Evolutionary conservation across 2,329 filamentous ascomycete genomes (phyloP).

Genomic region (Neopestalotiopsis sp.): DNA sequence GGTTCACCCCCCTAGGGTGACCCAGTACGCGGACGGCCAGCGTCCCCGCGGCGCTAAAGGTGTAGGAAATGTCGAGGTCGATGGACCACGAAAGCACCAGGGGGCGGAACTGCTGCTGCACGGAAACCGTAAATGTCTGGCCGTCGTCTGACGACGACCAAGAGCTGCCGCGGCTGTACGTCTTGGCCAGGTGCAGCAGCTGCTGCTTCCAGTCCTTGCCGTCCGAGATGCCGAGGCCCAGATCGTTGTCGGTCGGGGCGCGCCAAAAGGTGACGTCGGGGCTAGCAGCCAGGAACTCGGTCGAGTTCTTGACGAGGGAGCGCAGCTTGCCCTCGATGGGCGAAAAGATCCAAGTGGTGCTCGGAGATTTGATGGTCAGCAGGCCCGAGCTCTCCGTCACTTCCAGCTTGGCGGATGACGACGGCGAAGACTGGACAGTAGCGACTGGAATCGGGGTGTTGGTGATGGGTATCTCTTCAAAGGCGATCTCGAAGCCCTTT

Average conservation of each 20-base stretch:
- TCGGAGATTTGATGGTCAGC: constrained; percentile 29
- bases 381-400: constrained; percentile 29
- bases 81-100: constrained; percentile 67
- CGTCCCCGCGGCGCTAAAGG: constrained; percentile 50
- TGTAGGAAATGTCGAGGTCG: constrained; percentile 57
- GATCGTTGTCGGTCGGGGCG: constrained; percentile 70
- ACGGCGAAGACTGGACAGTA: background rate
- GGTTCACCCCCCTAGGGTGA: constrained; percentile 50
- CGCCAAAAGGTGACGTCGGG: constrained; percentile 57
- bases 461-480: constrained; percentile 31
- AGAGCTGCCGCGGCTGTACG: constrained; percentile 38
- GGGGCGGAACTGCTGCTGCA: constrained; percentile 60
- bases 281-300: constrained; percentile 28
- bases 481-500: constrained; percentile 34
- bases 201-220: constrained; percentile 60
- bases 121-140: constrained; percentile 44
- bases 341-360: constrained; percentile 33
- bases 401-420: constrained; percentile 22
- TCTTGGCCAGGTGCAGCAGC: constrained; percentile 47
- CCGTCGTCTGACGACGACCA: constrained; percentile 32
- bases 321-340: constrained; percentile 29
- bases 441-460: constrained; percentile 5
- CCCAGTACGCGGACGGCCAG: constrained; percentile 55
- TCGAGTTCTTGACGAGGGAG: constrained; percentile 31
- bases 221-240: constrained; percentile 42